Evolutionary conservation across 306 rosid species (phyloP).

Genomic region (Erythrophleum fordii): DNA sequence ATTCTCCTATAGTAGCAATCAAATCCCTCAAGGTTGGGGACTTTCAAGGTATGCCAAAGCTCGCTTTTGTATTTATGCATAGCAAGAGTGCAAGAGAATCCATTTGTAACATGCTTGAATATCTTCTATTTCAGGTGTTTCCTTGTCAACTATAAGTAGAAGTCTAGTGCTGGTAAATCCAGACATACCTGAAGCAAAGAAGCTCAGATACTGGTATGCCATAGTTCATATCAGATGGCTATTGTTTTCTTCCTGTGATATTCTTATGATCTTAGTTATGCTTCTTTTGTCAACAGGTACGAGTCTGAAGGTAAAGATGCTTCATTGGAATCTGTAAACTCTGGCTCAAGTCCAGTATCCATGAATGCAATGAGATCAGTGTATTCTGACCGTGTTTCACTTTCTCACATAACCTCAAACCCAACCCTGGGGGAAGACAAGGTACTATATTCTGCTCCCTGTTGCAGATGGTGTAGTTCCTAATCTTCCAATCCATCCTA

Average conservation of each 20-base stretch:
- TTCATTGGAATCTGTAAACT: conserved; percentile 63
- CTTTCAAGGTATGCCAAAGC: conserved; percentile 68
- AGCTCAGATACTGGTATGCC: conserved; percentile 73
- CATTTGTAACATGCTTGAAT: background rate
- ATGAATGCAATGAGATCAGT: conserved; percentile 61
- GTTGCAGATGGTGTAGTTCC: background rate
- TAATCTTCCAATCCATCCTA: background rate
- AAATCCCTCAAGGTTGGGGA: conserved; percentile 89
- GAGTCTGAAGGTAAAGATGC: conserved; percentile 85
- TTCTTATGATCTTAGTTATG: background rate
- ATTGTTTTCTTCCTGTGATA: background rate
- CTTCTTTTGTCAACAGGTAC: conserved; percentile 56
- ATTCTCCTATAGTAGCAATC: conserved; percentile 76
- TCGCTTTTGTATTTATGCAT: background rate
- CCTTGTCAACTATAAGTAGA: conserved; percentile 71
- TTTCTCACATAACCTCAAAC: conserved; percentile 61
- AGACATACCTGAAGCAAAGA: conserved; percentile 71
- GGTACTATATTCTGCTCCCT: conserved; percentile 49
- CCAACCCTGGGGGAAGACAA: conserved; percentile 73
- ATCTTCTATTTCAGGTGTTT: conserved; percentile 61
- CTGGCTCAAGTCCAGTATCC: conserved; percentile 56
- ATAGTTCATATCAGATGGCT: background rate
- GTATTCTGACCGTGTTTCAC: conserved; percentile 66
- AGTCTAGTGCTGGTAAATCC: conserved; percentile 72
- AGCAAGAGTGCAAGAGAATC: background rate